Percentiles rank a stretch among this genome's conserved stretches.
Evolutionary conservation across 2,329 filamentous ascomycete genomes (phyloP).

Genomic region (Penicillium sp.): DNA sequence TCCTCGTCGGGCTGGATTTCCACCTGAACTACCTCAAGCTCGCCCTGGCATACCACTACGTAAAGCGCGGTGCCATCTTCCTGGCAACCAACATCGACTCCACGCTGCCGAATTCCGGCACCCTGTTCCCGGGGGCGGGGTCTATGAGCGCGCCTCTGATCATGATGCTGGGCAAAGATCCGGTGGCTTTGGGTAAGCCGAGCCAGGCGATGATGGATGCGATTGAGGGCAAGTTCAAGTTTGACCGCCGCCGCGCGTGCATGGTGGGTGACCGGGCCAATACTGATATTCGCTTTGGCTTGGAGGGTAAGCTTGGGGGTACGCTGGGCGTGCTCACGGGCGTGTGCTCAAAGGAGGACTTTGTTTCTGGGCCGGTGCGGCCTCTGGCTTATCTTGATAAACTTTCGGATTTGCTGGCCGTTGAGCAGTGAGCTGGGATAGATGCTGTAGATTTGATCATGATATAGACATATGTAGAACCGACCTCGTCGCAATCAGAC

Average conservation of each 20-base stretch:
- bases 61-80: constrained; percentile 77
- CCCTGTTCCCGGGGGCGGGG: constrained; percentile 89
- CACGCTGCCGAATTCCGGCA: constrained; percentile 77
- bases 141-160: constrained; percentile 76
- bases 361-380: constrained; percentile 73
- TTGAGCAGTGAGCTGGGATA: constrained; percentile 13
- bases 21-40: constrained; percentile 96
- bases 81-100: constrained; percentile 92
- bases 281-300: constrained; percentile 94
- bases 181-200: constrained; percentile 84
- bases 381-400: constrained; percentile 84
- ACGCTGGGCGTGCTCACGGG: constrained; percentile 90
- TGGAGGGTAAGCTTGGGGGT: constrained; percentile 86
- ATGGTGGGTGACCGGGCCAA: constrained; percentile 95
- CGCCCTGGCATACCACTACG: constrained; percentile 80
- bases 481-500: background rate
- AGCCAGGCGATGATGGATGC: constrained; percentile 99
- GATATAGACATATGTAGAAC: constrained; percentile 4
- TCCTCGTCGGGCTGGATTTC: constrained; percentile 88
- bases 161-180: constrained; percentile 69
- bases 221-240: constrained; percentile 90
- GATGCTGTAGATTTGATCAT: background rate
- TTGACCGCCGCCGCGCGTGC: constrained; percentile 81
- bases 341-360: constrained; percentile 77
- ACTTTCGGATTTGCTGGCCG: constrained; percentile 70